These are phyloP conservation scores for Gamarada debralockiae DNA, from an alignment of 495 filamentous ascomycete genomes.

Conservation along the genomic window DNA sequence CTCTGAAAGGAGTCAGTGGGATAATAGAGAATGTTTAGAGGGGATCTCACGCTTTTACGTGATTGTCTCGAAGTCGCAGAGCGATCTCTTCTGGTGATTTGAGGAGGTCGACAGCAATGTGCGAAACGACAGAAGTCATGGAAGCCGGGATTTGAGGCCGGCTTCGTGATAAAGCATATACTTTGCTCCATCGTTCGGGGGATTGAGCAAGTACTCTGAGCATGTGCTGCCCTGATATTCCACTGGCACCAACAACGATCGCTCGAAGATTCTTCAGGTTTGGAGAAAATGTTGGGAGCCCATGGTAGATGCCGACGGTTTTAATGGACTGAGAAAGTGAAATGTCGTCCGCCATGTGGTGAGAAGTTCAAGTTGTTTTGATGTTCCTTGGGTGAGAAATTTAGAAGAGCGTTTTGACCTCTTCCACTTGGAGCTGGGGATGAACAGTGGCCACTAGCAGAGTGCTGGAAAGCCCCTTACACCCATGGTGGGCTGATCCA, in stretches of 20 bases:
- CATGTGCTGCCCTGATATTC: slow-evolving; percentile 44
- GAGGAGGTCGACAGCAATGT: neutral
- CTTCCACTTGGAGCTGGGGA: too few relatives aligned
- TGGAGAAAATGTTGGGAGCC: neutral
- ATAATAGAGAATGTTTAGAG: too few relatives aligned
- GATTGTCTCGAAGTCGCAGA: neutral
- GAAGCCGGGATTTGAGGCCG: slow-evolving; percentile 25
- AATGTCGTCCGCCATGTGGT: too few relatives aligned
- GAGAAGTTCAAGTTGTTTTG: too few relatives aligned
- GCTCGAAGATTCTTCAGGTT: slow-evolving; percentile 33
- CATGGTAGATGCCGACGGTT: neutral
- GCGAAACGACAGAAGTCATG: neutral
- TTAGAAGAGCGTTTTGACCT: too few relatives aligned
- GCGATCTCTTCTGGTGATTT: neutral
- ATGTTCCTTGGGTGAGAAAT: too few relatives aligned
- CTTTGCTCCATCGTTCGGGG: slow-evolving; percentile 41
- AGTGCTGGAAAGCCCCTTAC: too few relatives aligned
- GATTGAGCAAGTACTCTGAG: slow-evolving; percentile 37
- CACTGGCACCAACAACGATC: slow-evolving; percentile 48
- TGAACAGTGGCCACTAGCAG: too few relatives aligned
- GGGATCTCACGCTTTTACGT: neutral
- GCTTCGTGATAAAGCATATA: slow-evolving; percentile 42
- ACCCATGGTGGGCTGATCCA: too few relatives aligned
- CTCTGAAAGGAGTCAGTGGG: slow-evolving; percentile 17
- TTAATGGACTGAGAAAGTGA: neutral